A percentile compares a stretch with the other conserved stretches of the same genome.
phyloP scores from a whole-genome alignment of 2,329 filamentous ascomycete species.

The Anisogramma anomala region DNA sequence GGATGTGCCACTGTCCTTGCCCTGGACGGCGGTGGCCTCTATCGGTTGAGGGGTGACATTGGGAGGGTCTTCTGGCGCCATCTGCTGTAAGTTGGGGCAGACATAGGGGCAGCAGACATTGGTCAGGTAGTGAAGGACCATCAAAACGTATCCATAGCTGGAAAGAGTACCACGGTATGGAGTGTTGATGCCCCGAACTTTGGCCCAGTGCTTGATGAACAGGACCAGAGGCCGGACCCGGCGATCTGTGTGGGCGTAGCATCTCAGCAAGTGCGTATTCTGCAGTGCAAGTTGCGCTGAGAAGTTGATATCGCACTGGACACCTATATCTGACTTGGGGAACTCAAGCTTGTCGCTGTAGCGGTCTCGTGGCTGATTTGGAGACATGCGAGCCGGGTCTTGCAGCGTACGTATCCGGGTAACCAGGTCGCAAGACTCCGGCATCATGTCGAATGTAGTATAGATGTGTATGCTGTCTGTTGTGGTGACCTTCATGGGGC shows the following conservation, averaged over 20 bases:
- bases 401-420: constrained; percentile 33
- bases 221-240: constrained; percentile 69
- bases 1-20: constrained; percentile 57
- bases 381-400: constrained; percentile 38
- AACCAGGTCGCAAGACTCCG: constrained; percentile 25
- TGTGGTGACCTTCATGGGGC: constrained; percentile 21
- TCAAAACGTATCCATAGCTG: constrained; percentile 83
- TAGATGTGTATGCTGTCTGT: constrained; percentile 19
- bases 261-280: constrained; percentile 71
- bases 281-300: constrained; percentile 71
- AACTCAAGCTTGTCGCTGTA: constrained; percentile 60
- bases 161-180: constrained; percentile 77
- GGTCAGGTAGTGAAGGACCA: constrained; percentile 83
- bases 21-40: constrained; percentile 31
- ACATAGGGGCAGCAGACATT: constrained; percentile 74
- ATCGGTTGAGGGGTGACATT: constrained; percentile 27
- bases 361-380: constrained; percentile 41
- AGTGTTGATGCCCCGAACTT: constrained; percentile 72
- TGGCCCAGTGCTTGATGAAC: constrained; percentile 88
- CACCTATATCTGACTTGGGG: constrained; percentile 63
- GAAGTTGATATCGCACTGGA: constrained; percentile 89
- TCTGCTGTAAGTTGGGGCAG: constrained; percentile 67
- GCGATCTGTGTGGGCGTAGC: constrained; percentile 68
- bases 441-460: constrained; percentile 28
- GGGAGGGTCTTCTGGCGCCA: constrained; percentile 32